Evolutionary conservation across 2,329 filamentous ascomycete genomes (phyloP), one percentile per base, ranked within the genome.

Genomic region (Podosphaera leucotricha): DNA sequence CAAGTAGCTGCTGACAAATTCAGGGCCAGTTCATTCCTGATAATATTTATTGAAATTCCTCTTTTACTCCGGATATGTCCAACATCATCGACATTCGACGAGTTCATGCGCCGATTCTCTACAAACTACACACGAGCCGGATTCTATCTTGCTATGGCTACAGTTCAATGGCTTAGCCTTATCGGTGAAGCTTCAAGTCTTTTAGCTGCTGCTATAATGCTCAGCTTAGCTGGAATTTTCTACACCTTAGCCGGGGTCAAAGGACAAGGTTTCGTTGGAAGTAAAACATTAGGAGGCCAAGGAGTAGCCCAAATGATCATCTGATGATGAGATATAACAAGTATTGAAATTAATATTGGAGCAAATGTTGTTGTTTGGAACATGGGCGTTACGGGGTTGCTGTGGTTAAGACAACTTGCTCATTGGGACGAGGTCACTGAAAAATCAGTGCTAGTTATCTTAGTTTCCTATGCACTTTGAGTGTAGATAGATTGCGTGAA

Each of bases 241-340:
- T 98, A 98, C 61, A 64, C 72, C 21, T 63, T 84, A 43, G 84
- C 84, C 13, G 84, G 71, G 36, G 48, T 87, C 61, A 87, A 83
- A 68, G 79, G 80, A 47, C 83, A 92, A 64, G 79, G 74, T 30
- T 92, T 92, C 62, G 75, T 85, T 52, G 81, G 81, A 48, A 94
- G 86, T 70, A 95, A 95, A 74, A 95, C 87, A 15, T 70, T 98
- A 44, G 90, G 90, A 52, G 90, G 90, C 44, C 79, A 83, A 53
- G 87, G 87, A 43, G 80, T 94, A 53, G 90, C 85, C 49, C 86
- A 94, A 67, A 94, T 95, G 87, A 94, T 95, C 64, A 85, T 95
- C 57, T 92, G 68, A 66, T 53, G 18, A n/a, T 19, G n/a, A n/a
- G n/a, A n/a, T n/a, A n/a, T n/a, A n/a, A 16, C 6, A 38, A 38